Conservation (phyloP, 352 stramenopile genomes). For the Globisporangium megalacanthum region DNA sequence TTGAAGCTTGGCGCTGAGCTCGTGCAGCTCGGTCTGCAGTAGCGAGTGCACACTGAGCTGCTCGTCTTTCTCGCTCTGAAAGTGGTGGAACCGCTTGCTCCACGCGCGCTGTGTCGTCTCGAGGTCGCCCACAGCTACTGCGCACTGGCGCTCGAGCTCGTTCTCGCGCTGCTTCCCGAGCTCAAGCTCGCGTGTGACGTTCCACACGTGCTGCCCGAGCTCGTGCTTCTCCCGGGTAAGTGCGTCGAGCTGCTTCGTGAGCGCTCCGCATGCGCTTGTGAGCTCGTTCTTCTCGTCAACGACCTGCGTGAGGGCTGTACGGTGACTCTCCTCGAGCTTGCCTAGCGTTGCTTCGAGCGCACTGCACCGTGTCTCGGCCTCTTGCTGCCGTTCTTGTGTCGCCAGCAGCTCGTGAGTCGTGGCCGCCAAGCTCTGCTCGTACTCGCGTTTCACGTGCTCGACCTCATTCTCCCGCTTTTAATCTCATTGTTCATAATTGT, state of each 20-base stretch:
- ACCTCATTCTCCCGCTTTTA: constrained; percentile 28
- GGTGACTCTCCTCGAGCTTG: constrained; percentile 16
- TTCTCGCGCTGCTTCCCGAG: constrained; percentile 22
- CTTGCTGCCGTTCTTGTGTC: constrained; percentile 21
- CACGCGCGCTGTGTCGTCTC: constrained; percentile 23
- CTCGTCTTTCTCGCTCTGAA: constrained; percentile 38
- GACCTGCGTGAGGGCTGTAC: constrained; percentile 9
- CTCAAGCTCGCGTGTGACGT: constrained; percentile 44
- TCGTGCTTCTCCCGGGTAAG: constrained; percentile 44
- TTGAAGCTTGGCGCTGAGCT: constrained; percentile 20
- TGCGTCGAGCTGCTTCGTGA: constrained; percentile 11
- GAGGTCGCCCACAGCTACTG: constrained; percentile 13
- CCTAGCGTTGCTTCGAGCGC: constrained; percentile 21
- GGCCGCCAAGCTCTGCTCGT: constrained; percentile 25
- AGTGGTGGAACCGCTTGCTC: constrained; percentile 35
- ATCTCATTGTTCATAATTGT: constrained; percentile 61
- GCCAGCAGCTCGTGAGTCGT: constrained; percentile 26
- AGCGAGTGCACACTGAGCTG: constrained; percentile 22
- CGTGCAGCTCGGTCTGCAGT: constrained; percentile 35
- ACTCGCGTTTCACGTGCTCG: constrained; percentile 31
- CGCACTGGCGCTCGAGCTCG: constrained; percentile 19
- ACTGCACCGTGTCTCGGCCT: constrained; percentile 3
- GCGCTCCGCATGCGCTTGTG: constrained; percentile 4
- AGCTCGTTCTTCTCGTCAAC: constrained; percentile 15
- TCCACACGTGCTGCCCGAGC: constrained; percentile 57